Percentiles rank a stretch among this genome's conserved stretches.
Conservation (phyloP, 495 filamentous ascomycete species). For the Annulohypoxylon maeteangense region DNA sequence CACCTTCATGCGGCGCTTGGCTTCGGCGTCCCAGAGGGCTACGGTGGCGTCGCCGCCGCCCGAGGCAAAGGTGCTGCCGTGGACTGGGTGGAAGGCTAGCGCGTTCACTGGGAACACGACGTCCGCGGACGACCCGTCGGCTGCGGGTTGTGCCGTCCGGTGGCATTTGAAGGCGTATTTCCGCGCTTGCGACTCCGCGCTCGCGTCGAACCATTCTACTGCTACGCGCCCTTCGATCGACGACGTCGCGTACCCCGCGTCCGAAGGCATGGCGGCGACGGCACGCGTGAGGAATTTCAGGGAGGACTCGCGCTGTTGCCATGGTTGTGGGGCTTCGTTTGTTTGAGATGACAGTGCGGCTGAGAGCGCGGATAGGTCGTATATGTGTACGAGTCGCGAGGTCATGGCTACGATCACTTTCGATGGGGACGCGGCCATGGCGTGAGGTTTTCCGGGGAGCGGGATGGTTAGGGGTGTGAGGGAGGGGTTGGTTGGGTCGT, state of each 20-base stretch:
- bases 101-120: constrained; percentile 96
- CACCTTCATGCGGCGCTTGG: constrained; percentile 88
- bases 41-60: constrained; percentile 95
- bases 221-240: constrained; percentile 94
- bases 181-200: constrained; percentile 80
- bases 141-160: constrained; percentile 64
- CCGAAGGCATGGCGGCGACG: constrained; percentile 96
- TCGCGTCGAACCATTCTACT: constrained; percentile 97
- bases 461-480: constrained; percentile 65
- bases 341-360: constrained; percentile 61
- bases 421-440: constrained; percentile 79
- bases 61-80: constrained; percentile 86
- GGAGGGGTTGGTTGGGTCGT: constrained; percentile 64
- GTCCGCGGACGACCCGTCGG: constrained; percentile 62
- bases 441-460: constrained; percentile 87
- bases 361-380: constrained; percentile 79
- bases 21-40: constrained; percentile 93
- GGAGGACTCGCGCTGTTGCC: constrained; percentile 89
- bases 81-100: constrained; percentile 87
- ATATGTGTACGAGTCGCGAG: constrained; percentile 89
- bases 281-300: constrained; percentile 96
- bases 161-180: constrained; percentile 99
- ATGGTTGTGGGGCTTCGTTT: constrained; percentile 71
- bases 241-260: constrained; percentile 86
- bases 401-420: constrained; percentile 96